Base-by-base conservation (phyloP, 805 yeast genomes). In the Lipomyces yamanashiensis region DNA sequence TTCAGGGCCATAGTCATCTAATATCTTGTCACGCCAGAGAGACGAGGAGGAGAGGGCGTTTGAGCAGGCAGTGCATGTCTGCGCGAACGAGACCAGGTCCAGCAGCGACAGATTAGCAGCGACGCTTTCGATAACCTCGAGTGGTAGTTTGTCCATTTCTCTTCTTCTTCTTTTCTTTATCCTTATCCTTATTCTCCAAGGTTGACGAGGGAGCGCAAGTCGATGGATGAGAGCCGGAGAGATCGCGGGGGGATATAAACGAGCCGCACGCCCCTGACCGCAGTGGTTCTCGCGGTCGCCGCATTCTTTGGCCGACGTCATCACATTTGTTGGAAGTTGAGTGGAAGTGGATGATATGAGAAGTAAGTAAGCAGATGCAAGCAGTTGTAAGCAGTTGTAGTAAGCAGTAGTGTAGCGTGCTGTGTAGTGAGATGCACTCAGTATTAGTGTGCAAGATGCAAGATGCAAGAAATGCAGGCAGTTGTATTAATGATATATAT, bases 1-100 rank as follows among this genome's bases (percentile, higher is more conserved):
- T 43, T 58, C 61, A 39, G 45, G n/a, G 44, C 61, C 54, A n/a
- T 50, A 58, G 49, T 58, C 61, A 3, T 4, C 41, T 12, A 13
- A 28, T 23, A 58, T 48, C 12, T 55, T 40, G 15, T 37, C n/a
- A 9, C 36, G 28, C 61, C 61, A 58, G 37, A 50, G n/a, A 15
- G 44, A 12, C 9, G 47, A 19, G 2, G 48, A 7, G 19, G 34
- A 7, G 9, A 51, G 17, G 12, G 55, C 48, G n/a, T 10, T 15
- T 5, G 41, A 37, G 15, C 28, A 13, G 10, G 55, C 47, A 7
- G 50, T 47, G 15, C 37, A 39, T 17, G 49, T 7, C 10, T 36
- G 13, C 34, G 48, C 61, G 34, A 58, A 58, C 19, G 55, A 13
- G 37, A 19, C 19, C 8, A 58, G 33, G 44, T 58, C 61, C 3